Conservation (phyloP, 495 filamentous ascomycete species). For the Bacidia gigantensis region DNA sequence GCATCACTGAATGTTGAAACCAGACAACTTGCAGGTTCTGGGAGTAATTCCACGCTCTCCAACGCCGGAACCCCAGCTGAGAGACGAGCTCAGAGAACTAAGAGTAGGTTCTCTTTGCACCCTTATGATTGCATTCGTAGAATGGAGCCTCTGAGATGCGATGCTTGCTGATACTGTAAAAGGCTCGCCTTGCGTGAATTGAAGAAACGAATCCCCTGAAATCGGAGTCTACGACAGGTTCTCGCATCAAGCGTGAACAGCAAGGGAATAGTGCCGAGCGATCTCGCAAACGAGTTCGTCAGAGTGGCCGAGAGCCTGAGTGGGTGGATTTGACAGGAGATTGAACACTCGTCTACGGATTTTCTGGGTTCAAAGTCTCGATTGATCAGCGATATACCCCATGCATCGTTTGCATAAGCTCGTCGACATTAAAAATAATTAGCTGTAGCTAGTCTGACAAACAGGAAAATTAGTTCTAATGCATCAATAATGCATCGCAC, state of each 20-base stretch:
- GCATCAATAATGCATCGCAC: neutral
- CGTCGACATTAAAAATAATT: neutral
- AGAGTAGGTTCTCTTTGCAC: neutral
- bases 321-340: neutral
- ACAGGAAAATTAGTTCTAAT: neutral
- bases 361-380: neutral
- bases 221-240: neutral
- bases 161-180: neutral
- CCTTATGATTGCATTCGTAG: neutral
- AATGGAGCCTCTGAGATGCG: neutral
- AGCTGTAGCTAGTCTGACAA: neutral
- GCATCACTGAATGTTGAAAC: neutral
- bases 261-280: neutral
- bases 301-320: neutral
- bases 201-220: slow-evolving; percentile 8
- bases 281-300: slow-evolving; percentile 2
- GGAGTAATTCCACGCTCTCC: slow-evolving; percentile 18
- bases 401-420: neutral
- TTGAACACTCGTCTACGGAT: neutral
- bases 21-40: slow-evolving; percentile 16
- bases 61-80: slow-evolving; percentile 7
- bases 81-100: neutral
- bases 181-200: slow-evolving; percentile 12
- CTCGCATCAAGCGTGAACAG: slow-evolving; percentile 15
- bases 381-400: neutral